phyloP scores from a whole-genome alignment of 441 rosid species.

The Capsella rubella region DNA sequence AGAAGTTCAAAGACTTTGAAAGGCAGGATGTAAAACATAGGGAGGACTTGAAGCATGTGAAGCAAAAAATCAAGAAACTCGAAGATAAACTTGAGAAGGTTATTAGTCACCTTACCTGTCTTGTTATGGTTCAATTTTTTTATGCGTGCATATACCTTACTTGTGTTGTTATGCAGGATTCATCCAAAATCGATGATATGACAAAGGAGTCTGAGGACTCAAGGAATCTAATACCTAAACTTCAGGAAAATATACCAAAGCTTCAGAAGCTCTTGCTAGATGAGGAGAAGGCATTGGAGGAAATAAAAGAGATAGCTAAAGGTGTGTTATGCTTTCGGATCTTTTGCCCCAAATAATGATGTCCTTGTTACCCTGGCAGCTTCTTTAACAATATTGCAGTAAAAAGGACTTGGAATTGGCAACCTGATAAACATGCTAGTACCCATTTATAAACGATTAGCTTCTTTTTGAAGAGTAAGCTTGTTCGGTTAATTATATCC shows the following conservation, averaged over 20 bases:
- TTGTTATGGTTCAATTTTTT: conserved; percentile 39
- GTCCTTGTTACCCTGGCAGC: conserved; percentile 14
- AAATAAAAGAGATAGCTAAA: conserved; percentile 77
- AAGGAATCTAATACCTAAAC: conserved; percentile 71
- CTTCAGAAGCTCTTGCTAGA: conserved; percentile 67
- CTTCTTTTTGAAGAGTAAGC: conserved; percentile 8
- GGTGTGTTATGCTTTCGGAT: conserved; percentile 53
- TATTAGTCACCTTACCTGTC: conserved; percentile 36
- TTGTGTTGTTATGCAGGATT: conserved; percentile 60
- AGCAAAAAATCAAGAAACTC: conserved; percentile 94
- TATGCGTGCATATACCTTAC: conserved; percentile 40
- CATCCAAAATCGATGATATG: conserved; percentile 65
- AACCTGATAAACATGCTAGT: conserved; percentile 34
- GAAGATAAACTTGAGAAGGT: conserved; percentile 92
- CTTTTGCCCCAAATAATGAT: conserved; percentile 17
- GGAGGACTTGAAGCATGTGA: conserved; percentile 91
- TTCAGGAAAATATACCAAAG: conserved; percentile 76
- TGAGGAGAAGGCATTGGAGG: conserved; percentile 81
- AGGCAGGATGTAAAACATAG: conserved; percentile 92
- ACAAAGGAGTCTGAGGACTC: conserved; percentile 76
- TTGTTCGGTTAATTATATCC: conserved; percentile 19
- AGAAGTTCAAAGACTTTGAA: conserved; percentile 94
- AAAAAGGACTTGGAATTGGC: conserved; percentile 27
- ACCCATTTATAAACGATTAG: conserved; percentile 25
- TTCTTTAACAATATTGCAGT: conserved; percentile 10